Evolutionary conservation across 139 green algal genomes (phyloP).

Genomic region (Chlorella sp.): DNA sequence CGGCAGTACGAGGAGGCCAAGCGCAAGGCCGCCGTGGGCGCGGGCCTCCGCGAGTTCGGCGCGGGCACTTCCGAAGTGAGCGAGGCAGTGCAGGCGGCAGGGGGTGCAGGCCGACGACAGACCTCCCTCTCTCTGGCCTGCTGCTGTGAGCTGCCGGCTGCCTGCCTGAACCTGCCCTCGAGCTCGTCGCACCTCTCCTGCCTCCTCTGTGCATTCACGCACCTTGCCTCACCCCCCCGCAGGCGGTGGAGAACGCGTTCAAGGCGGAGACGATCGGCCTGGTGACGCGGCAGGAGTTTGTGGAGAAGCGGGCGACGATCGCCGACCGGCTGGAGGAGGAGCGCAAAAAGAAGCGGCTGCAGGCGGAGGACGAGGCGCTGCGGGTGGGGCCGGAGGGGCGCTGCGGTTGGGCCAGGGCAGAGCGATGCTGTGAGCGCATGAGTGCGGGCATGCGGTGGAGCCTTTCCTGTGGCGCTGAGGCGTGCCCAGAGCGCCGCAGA

Average conservation of each 20-base stretch:
- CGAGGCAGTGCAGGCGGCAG: too few relatives aligned
- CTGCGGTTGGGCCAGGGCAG: too few relatives aligned
- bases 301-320: constrained; percentile 78
- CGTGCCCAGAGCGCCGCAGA: too few relatives aligned
- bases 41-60: constrained; percentile 76
- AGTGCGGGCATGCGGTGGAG: not conserved
- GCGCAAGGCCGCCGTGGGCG: constrained; percentile 50
- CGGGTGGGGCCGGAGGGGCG: too few relatives aligned
- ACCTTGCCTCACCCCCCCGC: not conserved
- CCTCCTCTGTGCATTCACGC: not conserved
- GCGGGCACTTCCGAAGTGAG: constrained; percentile 67
- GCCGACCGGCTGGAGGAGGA: constrained; percentile 60
- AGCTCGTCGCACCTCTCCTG: not conserved
- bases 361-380: constrained; percentile 44
- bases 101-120: too few relatives aligned
- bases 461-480: too few relatives aligned
- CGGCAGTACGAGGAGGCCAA: constrained; percentile 71
- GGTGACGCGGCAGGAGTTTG: constrained; percentile 92
- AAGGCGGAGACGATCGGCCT: constrained; percentile 95
- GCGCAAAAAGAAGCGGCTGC: constrained; percentile 50
- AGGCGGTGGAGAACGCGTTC: constrained; percentile 88
- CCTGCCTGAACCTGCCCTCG: too few relatives aligned
- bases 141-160: too few relatives aligned
- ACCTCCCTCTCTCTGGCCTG: too few relatives aligned
- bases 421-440: too few relatives aligned